Conservation (phyloP, 495 filamentous ascomycete species). For the Penicillium angulare region DNA sequence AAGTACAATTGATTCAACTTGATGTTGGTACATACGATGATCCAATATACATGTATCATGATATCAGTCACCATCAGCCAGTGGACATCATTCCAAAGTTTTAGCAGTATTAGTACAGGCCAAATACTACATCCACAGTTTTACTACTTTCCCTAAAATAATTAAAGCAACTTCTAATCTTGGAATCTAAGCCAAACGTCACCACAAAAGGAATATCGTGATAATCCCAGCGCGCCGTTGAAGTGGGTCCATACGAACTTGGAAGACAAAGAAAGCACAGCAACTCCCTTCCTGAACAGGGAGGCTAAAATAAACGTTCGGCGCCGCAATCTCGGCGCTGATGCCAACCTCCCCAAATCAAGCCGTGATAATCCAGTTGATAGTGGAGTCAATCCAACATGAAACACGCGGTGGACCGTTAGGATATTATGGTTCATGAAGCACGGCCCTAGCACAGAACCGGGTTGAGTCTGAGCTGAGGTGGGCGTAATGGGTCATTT, state of each 20-base stretch:
- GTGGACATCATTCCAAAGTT: no score
- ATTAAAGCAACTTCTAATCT: no score
- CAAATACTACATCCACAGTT: no score
- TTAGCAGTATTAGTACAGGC: no score
- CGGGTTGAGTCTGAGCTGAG: conserved; percentile 1
- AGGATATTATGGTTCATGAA: neutral
- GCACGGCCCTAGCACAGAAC: neutral
- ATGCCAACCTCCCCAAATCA: conserved; percentile 59
- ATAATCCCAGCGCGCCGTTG: neutral
- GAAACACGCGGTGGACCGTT: conserved; percentile 7
- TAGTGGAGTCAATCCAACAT: conserved; percentile 74
- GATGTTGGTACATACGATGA: no score
- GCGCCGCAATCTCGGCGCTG: conserved; percentile 47
- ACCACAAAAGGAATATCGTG: no score
- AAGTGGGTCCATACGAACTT: conserved; percentile 5
- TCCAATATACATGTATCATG: no score
- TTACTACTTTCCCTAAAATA: no score
- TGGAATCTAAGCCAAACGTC: no score
- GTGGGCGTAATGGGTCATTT: neutral
- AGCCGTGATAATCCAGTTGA: no score
- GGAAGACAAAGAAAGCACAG: neutral
- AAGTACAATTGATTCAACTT: no score
- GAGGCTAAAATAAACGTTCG: neutral
- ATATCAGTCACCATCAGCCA: no score
- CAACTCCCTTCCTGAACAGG: neutral